Conservation (phyloP, 2,329 filamentous ascomycete genomes). For the Sordariomycetes sp. region DNA sequence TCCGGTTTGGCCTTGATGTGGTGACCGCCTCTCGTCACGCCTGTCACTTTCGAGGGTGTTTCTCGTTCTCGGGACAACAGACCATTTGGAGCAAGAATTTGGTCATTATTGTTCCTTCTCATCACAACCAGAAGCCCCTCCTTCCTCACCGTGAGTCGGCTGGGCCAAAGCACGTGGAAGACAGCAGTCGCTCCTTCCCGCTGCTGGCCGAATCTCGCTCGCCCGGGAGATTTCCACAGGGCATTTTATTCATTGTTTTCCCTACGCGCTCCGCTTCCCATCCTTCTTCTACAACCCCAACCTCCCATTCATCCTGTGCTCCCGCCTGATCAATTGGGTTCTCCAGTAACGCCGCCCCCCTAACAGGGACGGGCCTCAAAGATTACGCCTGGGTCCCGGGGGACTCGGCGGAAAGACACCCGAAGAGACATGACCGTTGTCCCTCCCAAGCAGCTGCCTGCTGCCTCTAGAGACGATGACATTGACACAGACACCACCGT, state of each 20-base stretch:
- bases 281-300: background rate
- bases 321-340: background rate
- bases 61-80: background rate
- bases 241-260: background rate
- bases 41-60: background rate
- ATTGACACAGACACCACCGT: conserved; percentile 21
- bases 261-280: background rate
- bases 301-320: background rate
- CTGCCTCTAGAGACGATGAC: conserved; percentile 10
- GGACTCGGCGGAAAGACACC: background rate
- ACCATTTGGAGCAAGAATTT: no score
- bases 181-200: background rate
- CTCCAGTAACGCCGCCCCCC: no score
- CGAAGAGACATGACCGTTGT: background rate
- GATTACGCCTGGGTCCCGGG: background rate
- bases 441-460: background rate
- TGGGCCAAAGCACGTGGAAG: background rate
- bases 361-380: no score
- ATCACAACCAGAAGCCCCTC: no score
- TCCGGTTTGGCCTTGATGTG: background rate
- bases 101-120: no score
- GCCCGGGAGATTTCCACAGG: background rate
- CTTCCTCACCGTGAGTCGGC: no score
- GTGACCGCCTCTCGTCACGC: background rate
- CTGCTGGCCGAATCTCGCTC: background rate